Conservation (phyloP, 2,329 filamentous ascomycete genomes). For the Rhinocladiella similis region DNA sequence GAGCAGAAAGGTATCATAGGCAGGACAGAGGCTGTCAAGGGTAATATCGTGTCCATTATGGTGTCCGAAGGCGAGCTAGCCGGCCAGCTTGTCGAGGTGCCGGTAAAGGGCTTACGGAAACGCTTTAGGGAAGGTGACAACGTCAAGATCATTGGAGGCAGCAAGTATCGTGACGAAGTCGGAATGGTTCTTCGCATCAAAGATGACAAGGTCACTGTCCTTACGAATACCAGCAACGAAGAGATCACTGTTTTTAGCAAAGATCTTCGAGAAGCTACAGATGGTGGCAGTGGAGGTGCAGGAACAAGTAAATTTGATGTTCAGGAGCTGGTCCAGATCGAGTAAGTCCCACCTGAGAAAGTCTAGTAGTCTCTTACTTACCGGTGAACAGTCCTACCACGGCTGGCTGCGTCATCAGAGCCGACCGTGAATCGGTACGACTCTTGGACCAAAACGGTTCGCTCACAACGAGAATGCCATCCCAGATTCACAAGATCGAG, state of each 20-base stretch:
- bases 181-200: conserved; percentile 95
- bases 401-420: conserved; percentile 89
- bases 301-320: conserved; percentile 74
- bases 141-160: conserved; percentile 96
- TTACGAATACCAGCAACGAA: conserved; percentile 88
- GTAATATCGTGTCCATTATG: conserved; percentile 85
- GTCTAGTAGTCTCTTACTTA: conserved; percentile 30
- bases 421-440: conserved; percentile 87
- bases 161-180: conserved; percentile 90
- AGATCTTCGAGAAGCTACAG: conserved; percentile 88
- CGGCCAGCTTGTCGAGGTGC: conserved; percentile 87
- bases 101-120: conserved; percentile 88
- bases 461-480: conserved; percentile 78
- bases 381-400: conserved; percentile 64
- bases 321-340: conserved; percentile 90
- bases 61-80: conserved; percentile 79
- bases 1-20: conserved; percentile 92
- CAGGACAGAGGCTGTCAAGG: conserved; percentile 79
- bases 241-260: conserved; percentile 99
- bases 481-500: conserved; percentile 87
- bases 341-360: conserved; percentile 51
- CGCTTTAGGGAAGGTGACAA: conserved; percentile 92
- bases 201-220: conserved; percentile 86
- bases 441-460: conserved; percentile 90
- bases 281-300: conserved; percentile 77